These are phyloP conservation scores for Russula dissimulans DNA, from an alignment of 768 basidiomycete genomes.

Conservation along the genomic window DNA sequence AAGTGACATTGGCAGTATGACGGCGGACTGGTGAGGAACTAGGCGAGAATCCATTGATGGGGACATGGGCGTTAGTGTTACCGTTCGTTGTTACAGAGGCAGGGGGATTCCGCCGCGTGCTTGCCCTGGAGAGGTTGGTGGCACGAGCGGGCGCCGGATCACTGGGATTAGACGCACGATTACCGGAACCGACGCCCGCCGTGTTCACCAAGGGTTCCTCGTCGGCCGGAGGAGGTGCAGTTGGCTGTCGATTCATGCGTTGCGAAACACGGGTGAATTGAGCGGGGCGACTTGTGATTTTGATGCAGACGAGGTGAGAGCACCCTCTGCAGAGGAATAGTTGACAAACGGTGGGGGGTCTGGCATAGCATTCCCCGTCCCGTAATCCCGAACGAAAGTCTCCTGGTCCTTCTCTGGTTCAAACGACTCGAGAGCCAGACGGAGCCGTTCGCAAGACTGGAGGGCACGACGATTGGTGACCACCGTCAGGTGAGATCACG, in stretches of 20 bases:
- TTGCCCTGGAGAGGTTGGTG: constrained; percentile 26
- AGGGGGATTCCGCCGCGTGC: constrained; percentile 15
- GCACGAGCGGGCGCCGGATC: constrained; percentile 26
- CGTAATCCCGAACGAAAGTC: constrained; percentile 79
- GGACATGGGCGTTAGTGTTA: neutral
- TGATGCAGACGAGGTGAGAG: constrained; percentile 50
- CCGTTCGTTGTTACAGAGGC: neutral
- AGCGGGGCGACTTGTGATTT: constrained; percentile 47
- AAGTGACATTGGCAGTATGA: neutral
- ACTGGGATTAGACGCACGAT: constrained; percentile 31
- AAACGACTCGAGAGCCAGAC: constrained; percentile 79
- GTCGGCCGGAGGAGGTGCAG: constrained; percentile 28
- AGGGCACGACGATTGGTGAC: neutral
- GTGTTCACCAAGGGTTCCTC: constrained; percentile 44
- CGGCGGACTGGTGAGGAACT: constrained; percentile 9
- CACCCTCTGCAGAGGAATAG: constrained; percentile 46
- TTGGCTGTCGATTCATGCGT: constrained; percentile 23
- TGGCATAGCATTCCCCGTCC: constrained; percentile 81
- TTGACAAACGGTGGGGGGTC: constrained; percentile 84
- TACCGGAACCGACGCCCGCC: constrained; percentile 67
- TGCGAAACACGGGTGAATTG: constrained; percentile 40
- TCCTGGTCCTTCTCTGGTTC: constrained; percentile 86
- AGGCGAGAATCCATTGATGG: constrained; percentile 8
- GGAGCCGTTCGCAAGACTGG: constrained; percentile 86
- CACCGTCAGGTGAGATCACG: neutral